Evolutionary conservation across 192 early-diverging fungal species (phyloP), one percentile per base, ranked within the genome.

Genomic region (Cetraspora pellucida): DNA sequence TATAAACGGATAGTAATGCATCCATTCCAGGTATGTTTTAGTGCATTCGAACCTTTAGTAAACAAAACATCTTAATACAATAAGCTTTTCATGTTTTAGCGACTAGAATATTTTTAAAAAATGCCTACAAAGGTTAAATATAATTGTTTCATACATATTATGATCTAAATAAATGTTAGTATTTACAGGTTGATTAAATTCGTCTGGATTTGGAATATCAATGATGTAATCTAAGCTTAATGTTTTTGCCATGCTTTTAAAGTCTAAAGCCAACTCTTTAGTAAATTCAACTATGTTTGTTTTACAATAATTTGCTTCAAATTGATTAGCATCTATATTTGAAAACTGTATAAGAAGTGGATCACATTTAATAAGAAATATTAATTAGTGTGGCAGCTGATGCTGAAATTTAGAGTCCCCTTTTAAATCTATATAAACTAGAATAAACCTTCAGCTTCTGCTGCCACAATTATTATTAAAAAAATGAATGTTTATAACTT

Each of bases 211-310:
- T 45, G 58, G 72, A 27, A 74, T 60, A 9, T 74, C 58, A 45
- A 87, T 78, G 23, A 69, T 64, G 60, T 72, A 88, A 11, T 84
- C n/a, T 19, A 90, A 59, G 28, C 81, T 77, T 13, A 83, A 54
- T n/a, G 69, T 54, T 55, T 55, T 50, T 45, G 69, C 69, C 69
- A 71, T 71, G 21, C 69, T 71, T 63, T 88, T 81, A 79, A 90
- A 90, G 60, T 85, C 81, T 30, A 81, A 80, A 1, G 85, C 83
- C 10, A 88, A 79, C 54, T 89, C 84, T n/a, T 72, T 17, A 3
- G 87, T 89, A n/a, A n/a, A n/a, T n/a, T n/a, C n/a, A n/a, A n/a
- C n/a, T n/a, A n/a, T n/a, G n/a, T n/a, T n/a, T n/a, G 82, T 86
- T 57, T 82, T 77, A 52, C 79, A 68, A 78, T 82, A 90, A 19